phyloP scores from a whole-genome alignment of 495 filamentous ascomycete species.

The Massariosphaeria phaeospora region DNA sequence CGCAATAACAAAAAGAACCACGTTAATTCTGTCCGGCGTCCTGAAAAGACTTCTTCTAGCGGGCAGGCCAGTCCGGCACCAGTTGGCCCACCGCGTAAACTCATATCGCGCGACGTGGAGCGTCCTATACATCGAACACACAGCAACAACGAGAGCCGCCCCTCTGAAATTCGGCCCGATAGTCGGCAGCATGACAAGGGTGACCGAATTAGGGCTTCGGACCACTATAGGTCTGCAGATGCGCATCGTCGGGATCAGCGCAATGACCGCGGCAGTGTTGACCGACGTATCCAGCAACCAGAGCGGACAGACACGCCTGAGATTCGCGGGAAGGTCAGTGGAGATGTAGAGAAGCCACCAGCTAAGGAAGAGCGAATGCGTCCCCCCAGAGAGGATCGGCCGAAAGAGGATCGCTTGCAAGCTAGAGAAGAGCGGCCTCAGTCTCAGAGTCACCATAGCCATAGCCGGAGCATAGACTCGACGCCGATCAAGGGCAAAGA shows the following conservation, averaged over 20 bases:
- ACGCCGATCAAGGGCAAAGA: constrained; percentile 20
- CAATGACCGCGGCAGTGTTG: constrained; percentile 23
- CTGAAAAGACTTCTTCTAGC: constrained; percentile 28
- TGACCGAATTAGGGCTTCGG: constrained; percentile 39
- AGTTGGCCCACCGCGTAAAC: constrained; percentile 20
- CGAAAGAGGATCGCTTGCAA: background rate
- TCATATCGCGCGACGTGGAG: constrained; percentile 49
- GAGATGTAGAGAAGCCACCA: constrained; percentile 26
- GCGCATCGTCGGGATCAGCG: constrained; percentile 34
- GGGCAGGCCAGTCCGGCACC: constrained; percentile 31
- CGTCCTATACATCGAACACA: constrained; percentile 49
- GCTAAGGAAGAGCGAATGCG: constrained; percentile 6
- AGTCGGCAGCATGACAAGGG: constrained; percentile 35
- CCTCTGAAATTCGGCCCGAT: constrained; percentile 46
- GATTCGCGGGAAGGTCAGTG: constrained; percentile 33
- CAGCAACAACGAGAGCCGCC: constrained; percentile 44
- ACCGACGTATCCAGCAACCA: constrained; percentile 46
- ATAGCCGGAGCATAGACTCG: constrained; percentile 22
- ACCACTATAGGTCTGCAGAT: constrained; percentile 44
- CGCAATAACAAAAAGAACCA: constrained; percentile 39
- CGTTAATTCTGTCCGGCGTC: constrained; percentile 16
- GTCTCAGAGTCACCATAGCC: constrained; percentile 4
- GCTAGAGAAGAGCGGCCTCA: background rate
- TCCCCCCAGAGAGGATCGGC: constrained; percentile 25
- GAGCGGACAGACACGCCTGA: constrained; percentile 39